Conservation (phyloP, 2,329 filamentous ascomycete species). For the Colletotrichum tropicicola region DNA sequence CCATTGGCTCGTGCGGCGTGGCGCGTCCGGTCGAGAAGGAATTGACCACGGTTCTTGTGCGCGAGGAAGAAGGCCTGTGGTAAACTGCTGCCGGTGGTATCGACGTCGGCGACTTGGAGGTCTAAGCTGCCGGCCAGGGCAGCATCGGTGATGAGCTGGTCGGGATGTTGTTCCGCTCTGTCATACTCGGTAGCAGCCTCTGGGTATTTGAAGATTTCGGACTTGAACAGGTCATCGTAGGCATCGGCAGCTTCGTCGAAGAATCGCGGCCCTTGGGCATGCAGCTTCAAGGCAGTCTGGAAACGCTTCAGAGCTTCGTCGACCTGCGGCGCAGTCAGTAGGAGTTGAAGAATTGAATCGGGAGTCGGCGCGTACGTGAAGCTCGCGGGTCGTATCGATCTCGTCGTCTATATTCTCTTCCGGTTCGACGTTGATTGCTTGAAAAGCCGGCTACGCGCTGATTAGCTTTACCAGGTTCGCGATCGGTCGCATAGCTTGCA, state of each 20-base stretch:
- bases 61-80: conserved; percentile 92
- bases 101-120: conserved; percentile 68
- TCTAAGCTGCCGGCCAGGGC: conserved; percentile 61
- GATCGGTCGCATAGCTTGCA: background rate
- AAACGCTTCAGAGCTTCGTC: conserved; percentile 97
- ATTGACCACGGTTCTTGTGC: conserved; percentile 96
- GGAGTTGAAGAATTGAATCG: background rate
- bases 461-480: background rate
- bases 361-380: conserved; percentile 68
- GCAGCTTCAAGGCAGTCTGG: conserved; percentile 88
- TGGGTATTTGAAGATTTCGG: conserved; percentile 92
- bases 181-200: conserved; percentile 88
- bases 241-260: conserved; percentile 82
- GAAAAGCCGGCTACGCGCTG: conserved; percentile 69
- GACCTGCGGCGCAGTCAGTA: conserved; percentile 61
- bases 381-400: conserved; percentile 92
- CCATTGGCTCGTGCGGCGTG: conserved; percentile 51
- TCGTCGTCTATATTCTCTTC: conserved; percentile 92
- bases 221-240: conserved; percentile 86
- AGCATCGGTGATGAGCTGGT: conserved; percentile 57
- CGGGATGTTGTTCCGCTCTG: conserved; percentile 68
- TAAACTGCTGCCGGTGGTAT: conserved; percentile 81
- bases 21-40: conserved; percentile 79
- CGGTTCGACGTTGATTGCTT: conserved; percentile 91
- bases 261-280: conserved; percentile 83